Evolutionary conservation across 768 basidiomycete species (phyloP), one percentile per base, ranked within the genome.

Genomic region (Baorangia bicolor): DNA sequence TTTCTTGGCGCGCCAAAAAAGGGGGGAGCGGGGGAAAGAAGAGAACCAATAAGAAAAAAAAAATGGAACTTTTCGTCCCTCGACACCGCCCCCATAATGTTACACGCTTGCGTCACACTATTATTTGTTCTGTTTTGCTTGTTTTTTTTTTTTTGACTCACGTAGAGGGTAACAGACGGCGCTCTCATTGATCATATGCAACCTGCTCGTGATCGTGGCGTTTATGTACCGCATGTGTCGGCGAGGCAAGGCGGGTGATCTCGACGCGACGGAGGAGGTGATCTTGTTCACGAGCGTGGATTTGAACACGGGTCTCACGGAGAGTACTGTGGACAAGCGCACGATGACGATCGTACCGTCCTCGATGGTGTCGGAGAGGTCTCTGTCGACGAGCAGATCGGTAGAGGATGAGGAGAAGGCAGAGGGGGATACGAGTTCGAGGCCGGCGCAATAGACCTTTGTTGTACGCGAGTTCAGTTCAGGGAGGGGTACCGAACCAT

Each of bases 151-250:
- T n/a, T 11, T 12, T 14, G 10, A 35, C 51, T 55, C 33, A 47
- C 31, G 14, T 38, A n/a, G 13, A 2, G 13, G 14, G 8, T 13
- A 38, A 56, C 34, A 68, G 68, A 23, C 60, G 4, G 64, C 70
- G 8, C 49, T 66, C 16, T 57, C 65, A 9, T 38, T 66, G 23
- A 50, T 70, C 37, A 51, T 70, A 6, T 70, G 68, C 56, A 65
- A 68, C 23, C 52, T 61, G 13, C 58, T 69, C 31, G 70, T 70
- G 39, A 57, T 70, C 28, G 61, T 66, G 20, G 33, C 61, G 14
- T 68, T 64, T 9, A 16, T 61, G 8, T 61, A 65, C 40, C 66
- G 58, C 18, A n/a, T 62, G 4, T 61, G n/a, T 28, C 25, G 18
- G 5, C 52, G 55, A 35, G 53, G 51, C 23, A 44, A 34, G 5